Evolutionary conservation across 208 protist genomes (phyloP), one percentile per base, ranked within the genome.

Genomic region (Tritrichomonas musculus): DNA sequence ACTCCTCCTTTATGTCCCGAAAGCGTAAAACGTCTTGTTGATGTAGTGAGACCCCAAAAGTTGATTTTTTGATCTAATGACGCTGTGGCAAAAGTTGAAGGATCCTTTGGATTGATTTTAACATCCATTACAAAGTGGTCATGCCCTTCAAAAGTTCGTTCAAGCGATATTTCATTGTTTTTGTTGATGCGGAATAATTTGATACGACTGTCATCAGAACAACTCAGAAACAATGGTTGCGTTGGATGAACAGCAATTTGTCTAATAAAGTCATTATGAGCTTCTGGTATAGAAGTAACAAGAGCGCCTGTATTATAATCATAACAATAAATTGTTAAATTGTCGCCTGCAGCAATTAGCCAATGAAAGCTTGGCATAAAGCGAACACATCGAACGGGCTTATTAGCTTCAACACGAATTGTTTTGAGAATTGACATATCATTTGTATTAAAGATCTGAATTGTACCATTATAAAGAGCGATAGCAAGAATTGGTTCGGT

Each of bases 111-210:
- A 95, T 99, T 99, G 94, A 99, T 98, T 44, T 96, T 95, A 39
- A 99, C 96, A n/a, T 95, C 95, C 98, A 99, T 99, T 73, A 99
- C 98, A 94, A 98, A 99, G 95, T 99, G 97, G 49, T 95, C 94
- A 95, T 99, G 99, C 0, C 98, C 98, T 94, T 99, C 97, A 96
- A 98, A 99, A 0, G 96, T 96, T 95, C 97, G 95, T 47, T 97
- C 95, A 94, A 97, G 96, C 2, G 93, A 57, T 98, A 98, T 99
- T 47, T 14, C 3, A 72, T 98, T 97, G 82, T 98, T 98, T 98
- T 98, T 99, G 95, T 99, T 97, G 98, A 84, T 49, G 5, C 41
- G 49, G 73, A 98, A 99, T 77, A 99, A 96, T 92, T 98, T 97
- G 92, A 99, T 98, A 60, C 95, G 97, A 97, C 98, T 99, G 96